Evolutionary conservation across 805 yeast genomes (phyloP).

Genomic region (Metschnikowia cubensis): DNA sequence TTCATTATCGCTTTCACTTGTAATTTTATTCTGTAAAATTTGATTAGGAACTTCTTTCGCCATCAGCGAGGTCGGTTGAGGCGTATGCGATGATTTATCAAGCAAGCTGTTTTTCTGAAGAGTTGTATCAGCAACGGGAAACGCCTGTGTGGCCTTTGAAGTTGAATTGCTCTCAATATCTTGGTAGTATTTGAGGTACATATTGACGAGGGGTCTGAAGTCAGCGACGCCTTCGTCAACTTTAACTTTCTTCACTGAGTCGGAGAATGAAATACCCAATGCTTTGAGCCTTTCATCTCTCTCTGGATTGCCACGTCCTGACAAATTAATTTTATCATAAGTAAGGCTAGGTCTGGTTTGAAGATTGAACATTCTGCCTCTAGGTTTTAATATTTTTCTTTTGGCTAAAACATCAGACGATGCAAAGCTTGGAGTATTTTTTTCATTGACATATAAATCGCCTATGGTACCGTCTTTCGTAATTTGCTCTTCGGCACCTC

Average conservation of each 20-base stretch:
- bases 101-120: not conserved
- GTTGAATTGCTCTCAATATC: conserved; percentile 21
- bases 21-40: not conserved
- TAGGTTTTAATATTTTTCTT: conserved; percentile 66
- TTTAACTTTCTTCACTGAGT: conserved; percentile 42
- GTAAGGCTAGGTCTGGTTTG: conserved; percentile 1
- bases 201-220: conserved; percentile 51
- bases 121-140: not conserved
- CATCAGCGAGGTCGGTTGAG: conserved; percentile 15
- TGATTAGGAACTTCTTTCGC: not conserved
- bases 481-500: conserved; percentile 64
- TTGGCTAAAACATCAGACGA: conserved; percentile 58
- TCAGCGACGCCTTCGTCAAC: conserved; percentile 48
- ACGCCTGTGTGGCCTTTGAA: not conserved
- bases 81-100: not conserved
- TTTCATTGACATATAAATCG: conserved; percentile 17
- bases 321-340: not conserved
- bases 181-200: conserved; percentile 53
- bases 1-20: conserved; percentile 21
- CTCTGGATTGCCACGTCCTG: conserved; percentile 16
- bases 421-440: conserved; percentile 32
- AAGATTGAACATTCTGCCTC: conserved; percentile 19
- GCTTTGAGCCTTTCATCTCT: conserved; percentile 55
- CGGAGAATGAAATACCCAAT: conserved; percentile 56
- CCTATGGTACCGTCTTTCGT: conserved; percentile 46